A percentile compares a stretch with the other conserved stretches of the same genome.
These are phyloP conservation scores for Yamadazyma akitaensis DNA, from an alignment of 805 yeast species.

Conservation along the genomic window DNA sequence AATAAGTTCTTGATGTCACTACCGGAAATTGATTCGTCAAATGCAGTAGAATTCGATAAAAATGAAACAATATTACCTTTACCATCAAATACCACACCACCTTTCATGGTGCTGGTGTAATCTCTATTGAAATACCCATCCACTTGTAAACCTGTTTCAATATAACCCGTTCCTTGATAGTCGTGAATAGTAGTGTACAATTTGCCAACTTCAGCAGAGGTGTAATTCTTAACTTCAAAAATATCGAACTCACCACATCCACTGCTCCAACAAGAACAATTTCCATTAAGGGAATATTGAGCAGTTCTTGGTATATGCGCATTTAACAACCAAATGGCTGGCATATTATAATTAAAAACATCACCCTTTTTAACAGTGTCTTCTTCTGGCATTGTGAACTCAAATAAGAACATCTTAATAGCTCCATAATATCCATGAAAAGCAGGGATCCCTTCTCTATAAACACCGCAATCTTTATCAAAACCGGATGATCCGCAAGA, in stretches of 20 bases:
- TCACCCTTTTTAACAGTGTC: conserved; percentile 19
- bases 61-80: conserved; percentile 62
- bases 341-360: conserved; percentile 50
- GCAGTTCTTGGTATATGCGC: conserved; percentile 73
- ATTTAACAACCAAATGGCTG: conserved; percentile 75
- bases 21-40: conserved; percentile 45
- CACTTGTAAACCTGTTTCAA: conserved; percentile 57
- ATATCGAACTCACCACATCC: conserved; percentile 82
- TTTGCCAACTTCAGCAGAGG: conserved; percentile 24
- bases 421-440: conserved; percentile 66
- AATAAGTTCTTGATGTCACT: conserved; percentile 48
- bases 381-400: conserved; percentile 66
- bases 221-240: conserved; percentile 63
- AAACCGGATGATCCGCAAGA: conserved; percentile 56
- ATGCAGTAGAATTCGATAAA: conserved; percentile 49
- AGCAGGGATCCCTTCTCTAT: conserved; percentile 71
- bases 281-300: conserved; percentile 57
- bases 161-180: conserved; percentile 66
- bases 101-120: conserved; percentile 49
- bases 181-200: conserved; percentile 71
- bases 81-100: conserved; percentile 69
- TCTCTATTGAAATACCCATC: conserved; percentile 58
- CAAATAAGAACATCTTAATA: conserved; percentile 69
- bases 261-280: conserved; percentile 73
- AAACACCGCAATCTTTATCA: conserved; percentile 66